Conservation (phyloP, 2,329 filamentous ascomycete species). For the Verruconis gallopava region DNA sequence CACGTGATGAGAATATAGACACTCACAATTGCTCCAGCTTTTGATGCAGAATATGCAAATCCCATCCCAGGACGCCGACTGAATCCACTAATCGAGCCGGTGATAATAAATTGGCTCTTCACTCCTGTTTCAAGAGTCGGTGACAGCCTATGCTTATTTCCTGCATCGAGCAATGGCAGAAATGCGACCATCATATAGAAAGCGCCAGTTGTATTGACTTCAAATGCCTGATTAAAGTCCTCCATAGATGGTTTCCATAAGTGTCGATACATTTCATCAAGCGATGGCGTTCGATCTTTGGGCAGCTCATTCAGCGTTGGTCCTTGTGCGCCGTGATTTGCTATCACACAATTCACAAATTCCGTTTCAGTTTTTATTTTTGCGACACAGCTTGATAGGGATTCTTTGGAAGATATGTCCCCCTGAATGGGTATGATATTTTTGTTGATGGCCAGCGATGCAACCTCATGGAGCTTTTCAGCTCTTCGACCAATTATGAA, state of each 20-base stretch:
- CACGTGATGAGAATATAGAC: too few species aligned
- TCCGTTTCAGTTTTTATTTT: conserved; percentile 28
- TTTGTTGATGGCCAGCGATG: conserved; percentile 14
- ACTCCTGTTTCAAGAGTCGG: conserved; percentile 15
- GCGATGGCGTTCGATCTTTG: not conserved
- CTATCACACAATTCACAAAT: conserved; percentile 39
- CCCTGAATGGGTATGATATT: conserved; percentile 29
- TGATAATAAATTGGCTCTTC: conserved; percentile 10
- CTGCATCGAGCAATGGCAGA: conserved; percentile 27
- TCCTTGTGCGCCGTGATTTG: conserved; percentile 37
- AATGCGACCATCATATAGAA: conserved; percentile 30
- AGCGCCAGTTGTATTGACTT: conserved; percentile 24
- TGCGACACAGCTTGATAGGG: conserved; percentile 28
- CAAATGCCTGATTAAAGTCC: conserved; percentile 5
- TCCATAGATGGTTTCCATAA: not conserved
- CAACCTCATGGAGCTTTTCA: conserved; percentile 28
- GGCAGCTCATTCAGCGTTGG: conserved; percentile 17
- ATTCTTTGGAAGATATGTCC: conserved; percentile 30
- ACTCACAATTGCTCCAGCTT: conserved; percentile 26
- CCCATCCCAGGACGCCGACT: conserved; percentile 25
- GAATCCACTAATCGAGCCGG: conserved; percentile 6
- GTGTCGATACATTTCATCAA: conserved; percentile 3
- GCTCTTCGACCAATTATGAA: conserved; percentile 33
- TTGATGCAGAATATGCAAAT: conserved; percentile 31
- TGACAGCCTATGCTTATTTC: conserved; percentile 22